Evolutionary conservation across 345 rosid species (phyloP), one percentile per base, ranked within the genome.

Genomic region (Camelina neglecta): DNA sequence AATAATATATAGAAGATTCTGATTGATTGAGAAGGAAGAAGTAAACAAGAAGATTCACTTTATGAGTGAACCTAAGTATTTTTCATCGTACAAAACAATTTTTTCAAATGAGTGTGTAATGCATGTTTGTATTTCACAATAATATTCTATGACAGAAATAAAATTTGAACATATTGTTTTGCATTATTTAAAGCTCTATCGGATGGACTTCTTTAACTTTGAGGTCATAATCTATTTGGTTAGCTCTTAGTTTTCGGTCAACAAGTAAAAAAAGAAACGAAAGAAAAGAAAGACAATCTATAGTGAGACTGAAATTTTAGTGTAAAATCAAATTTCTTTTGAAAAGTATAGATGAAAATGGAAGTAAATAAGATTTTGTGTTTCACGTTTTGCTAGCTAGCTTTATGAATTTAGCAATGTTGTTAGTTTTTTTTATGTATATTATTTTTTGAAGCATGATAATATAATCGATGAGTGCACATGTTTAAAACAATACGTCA

Each of bases 181-280:
- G 6, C 9, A 29, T 33, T 71, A 59, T 23, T 47, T 20, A 57
- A 44, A 41, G 31, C 20, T 6, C 6, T 49, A 15, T 59, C 42
- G n/a, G 8, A 51, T 61, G 18, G 63, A 73, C 29, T 26, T 35
- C 29, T 24, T 12, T 16, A 5, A 45, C 45, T 59, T 24, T n/a
- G 26, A 57, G 41, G 65, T 74, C 72, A 74, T 45, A 47, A 65
- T 65, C 72, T 57, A 57, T 74, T 47, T 74, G 77, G 72, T 35
- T 57, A 33, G 21, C 38, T n/a, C 21, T 56, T 74, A 57, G 51
- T 65, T 74, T 65, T 65, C 66, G 36, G n/a, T 47, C 56, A 65
- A 65, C 59, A 21, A 21, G 23, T 21, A 21, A 21, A 21, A 21
- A 21, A 21, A n/a, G n/a, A n/a, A n/a, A n/a, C n/a, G n/a, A n/a